Percentiles rank a stretch among this genome's conserved stretches.
Evolutionary conservation across 371 early-diverging fungal species (phyloP).

Genomic region (Gilbertella persicaria): DNA sequence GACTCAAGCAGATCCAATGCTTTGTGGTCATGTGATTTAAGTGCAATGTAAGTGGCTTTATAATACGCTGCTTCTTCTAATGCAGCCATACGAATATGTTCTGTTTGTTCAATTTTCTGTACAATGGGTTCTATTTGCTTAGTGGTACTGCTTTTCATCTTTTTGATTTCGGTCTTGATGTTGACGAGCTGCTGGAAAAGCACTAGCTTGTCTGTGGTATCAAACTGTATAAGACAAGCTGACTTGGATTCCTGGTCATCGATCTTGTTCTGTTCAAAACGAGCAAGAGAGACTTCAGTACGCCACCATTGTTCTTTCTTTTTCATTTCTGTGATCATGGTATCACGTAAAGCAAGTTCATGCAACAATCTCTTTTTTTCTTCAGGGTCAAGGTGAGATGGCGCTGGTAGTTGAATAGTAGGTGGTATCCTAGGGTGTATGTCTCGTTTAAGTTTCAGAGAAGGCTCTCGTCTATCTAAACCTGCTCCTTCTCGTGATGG

Average conservation of each 20-base stretch:
- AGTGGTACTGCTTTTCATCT: slow-evolving; percentile 35
- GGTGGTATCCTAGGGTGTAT: background rate
- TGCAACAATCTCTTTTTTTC: slow-evolving; percentile 17
- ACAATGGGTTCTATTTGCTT: slow-evolving; percentile 55
- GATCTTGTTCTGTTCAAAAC: background rate
- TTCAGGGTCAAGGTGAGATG: background rate
- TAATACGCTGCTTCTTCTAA: slow-evolving; percentile 61
- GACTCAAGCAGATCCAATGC: slow-evolving; percentile 45
- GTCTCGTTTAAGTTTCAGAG: background rate
- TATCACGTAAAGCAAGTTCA: slow-evolving; percentile 25
- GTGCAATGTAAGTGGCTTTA: slow-evolving; percentile 45
- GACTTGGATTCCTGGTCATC: background rate
- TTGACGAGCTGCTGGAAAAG: slow-evolving; percentile 44
- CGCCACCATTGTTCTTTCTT: slow-evolving; percentile 47
- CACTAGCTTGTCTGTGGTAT: slow-evolving; percentile 22
- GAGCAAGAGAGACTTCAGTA: slow-evolving; percentile 37
- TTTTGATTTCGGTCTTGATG: slow-evolving; percentile 44
- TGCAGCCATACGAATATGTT: slow-evolving; percentile 49
- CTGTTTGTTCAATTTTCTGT: slow-evolving; percentile 46
- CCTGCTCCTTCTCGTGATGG: slow-evolving; percentile 4
- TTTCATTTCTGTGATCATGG: slow-evolving; percentile 31
- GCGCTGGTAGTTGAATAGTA: background rate
- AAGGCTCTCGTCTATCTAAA: too few relatives aligned
- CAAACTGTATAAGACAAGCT: background rate
- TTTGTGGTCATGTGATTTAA: slow-evolving; percentile 29